These are phyloP conservation scores for Flaveria robusta DNA, from an alignment of 129 eudicot genomes.

Conservation along the genomic window DNA sequence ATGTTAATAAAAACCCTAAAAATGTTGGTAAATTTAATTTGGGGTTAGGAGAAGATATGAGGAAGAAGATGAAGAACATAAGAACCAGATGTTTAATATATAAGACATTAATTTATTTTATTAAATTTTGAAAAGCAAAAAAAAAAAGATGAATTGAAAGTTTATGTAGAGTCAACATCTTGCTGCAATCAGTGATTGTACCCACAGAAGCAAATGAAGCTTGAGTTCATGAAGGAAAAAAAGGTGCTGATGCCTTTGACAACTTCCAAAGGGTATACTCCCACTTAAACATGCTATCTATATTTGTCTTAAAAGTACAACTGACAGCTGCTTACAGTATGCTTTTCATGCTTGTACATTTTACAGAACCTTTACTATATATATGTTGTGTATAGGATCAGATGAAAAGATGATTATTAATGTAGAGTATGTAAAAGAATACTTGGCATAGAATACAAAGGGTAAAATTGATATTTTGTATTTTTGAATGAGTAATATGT, in stretches of 20 bases:
- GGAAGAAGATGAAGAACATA: slow-evolving; percentile 24
- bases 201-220: slow-evolving; percentile 45
- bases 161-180: slow-evolving; percentile 44
- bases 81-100: slow-evolving; percentile 26
- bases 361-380: neutral
- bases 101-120: neutral
- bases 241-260: slow-evolving; percentile 43
- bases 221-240: slow-evolving; percentile 38
- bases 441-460: neutral
- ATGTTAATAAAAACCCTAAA: neutral
- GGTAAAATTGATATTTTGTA: neutral
- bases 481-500: neutral
- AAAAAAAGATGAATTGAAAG: slow-evolving; percentile 27
- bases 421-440: neutral
- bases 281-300: slow-evolving; percentile 38
- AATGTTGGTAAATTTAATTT: neutral
- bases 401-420: neutral
- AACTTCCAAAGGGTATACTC: slow-evolving; percentile 45
- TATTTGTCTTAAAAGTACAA: slow-evolving; percentile 44
- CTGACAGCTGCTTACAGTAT: slow-evolving; percentile 42
- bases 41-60: slow-evolving; percentile 21
- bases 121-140: slow-evolving; percentile 16
- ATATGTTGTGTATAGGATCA: neutral
- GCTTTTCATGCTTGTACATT: slow-evolving; percentile 49
- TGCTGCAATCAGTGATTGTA: slow-evolving; percentile 44